phyloP scores from a whole-genome alignment of 768 basidiomycete genomes.

The Boletus sp. region DNA sequence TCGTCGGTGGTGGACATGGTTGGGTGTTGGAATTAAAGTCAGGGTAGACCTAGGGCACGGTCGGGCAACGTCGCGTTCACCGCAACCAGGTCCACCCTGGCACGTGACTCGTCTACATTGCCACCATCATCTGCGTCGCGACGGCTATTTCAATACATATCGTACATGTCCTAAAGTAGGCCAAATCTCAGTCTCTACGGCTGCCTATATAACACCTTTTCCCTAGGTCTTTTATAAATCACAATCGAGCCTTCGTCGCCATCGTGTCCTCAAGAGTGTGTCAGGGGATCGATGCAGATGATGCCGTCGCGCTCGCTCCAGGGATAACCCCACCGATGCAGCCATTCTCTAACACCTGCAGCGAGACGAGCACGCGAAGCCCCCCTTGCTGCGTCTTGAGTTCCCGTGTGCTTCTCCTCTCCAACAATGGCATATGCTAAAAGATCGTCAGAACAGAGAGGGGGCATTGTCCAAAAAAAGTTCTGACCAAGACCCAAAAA shows the following conservation, averaged over 20 bases:
- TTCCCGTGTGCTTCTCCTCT: conserved; percentile 93
- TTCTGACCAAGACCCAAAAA: conserved; percentile 76
- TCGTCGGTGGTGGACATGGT: conserved; percentile 33
- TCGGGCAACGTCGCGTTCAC: conserved; percentile 10
- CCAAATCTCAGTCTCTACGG: neutral
- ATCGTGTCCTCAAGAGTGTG: conserved; percentile 45
- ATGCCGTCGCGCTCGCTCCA: conserved; percentile 93
- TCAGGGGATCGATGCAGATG: conserved; percentile 83
- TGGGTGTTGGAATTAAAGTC: neutral
- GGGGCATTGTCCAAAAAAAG: conserved; percentile 19
- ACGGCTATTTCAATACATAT: neutral
- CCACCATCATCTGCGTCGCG: neutral
- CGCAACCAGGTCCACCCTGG: neutral
- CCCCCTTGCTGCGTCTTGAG: conserved; percentile 79
- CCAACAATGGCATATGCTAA: conserved; percentile 88
- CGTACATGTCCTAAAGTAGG: conserved; percentile 1
- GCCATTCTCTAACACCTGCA: conserved; percentile 84
- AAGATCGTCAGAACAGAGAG: conserved; percentile 8
- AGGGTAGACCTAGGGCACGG: neutral
- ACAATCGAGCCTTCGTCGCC: neutral
- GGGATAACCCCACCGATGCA: conserved; percentile 93
- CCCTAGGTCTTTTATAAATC: conserved; percentile 11
- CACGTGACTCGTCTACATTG: conserved; percentile 13
- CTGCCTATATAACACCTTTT: neutral
- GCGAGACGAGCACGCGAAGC: conserved; percentile 81